Conservation (phyloP, 176 grass and related monocot genomes). For the Poa annua region DNA sequence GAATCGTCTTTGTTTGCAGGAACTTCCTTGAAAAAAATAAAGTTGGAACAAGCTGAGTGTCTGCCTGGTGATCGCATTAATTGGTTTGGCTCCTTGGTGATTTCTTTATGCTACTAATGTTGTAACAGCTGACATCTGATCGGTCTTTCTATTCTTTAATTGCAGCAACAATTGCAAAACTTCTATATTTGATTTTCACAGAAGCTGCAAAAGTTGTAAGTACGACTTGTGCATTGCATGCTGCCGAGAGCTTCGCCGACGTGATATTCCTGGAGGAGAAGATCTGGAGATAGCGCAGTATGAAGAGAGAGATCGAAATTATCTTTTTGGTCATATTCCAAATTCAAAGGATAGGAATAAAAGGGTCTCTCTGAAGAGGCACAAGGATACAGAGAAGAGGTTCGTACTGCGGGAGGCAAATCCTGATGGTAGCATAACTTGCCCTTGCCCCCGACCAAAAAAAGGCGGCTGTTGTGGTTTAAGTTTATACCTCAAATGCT, state of each 20-base stretch:
- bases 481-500: constrained; percentile 62
- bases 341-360: constrained; percentile 30
- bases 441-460: constrained; percentile 64
- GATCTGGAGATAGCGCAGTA: constrained; percentile 21
- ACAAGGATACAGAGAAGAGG: constrained; percentile 4
- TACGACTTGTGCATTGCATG: constrained; percentile 79
- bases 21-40: constrained; percentile 46
- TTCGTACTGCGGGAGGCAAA: constrained; percentile 58
- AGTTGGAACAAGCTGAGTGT: constrained; percentile 55
- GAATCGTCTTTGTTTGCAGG: constrained; percentile 37
- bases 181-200: constrained; percentile 83
- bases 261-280: constrained; percentile 61
- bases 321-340: constrained; percentile 45
- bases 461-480: constrained; percentile 49
- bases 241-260: constrained; percentile 61
- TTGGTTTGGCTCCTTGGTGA: neutral
- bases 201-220: constrained; percentile 68
- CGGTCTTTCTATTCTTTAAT: neutral
- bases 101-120: constrained; percentile 5
- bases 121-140: constrained; percentile 24
- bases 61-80: constrained; percentile 39
- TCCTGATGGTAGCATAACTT: constrained; percentile 69
- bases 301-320: constrained; percentile 43
- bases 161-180: constrained; percentile 74
- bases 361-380: constrained; percentile 28